Conservation (phyloP, 805 yeast genomes). For the Starmerella cellae region DNA sequence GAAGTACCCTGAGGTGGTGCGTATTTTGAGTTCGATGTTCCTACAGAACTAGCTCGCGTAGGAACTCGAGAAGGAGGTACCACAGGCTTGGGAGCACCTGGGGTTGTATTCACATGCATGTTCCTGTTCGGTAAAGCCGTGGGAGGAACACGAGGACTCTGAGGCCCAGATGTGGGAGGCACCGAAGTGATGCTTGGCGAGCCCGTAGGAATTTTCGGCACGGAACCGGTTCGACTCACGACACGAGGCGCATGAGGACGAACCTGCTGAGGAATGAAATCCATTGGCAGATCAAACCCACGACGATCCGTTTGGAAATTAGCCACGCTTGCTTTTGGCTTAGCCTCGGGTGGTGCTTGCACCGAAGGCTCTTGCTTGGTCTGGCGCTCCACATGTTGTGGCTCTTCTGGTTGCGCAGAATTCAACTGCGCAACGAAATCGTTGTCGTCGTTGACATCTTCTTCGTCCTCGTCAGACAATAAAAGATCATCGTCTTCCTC, state of each 20-base stretch:
- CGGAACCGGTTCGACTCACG: constrained; percentile 7
- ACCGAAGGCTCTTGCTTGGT: too few species aligned
- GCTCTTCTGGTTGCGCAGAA: neutral
- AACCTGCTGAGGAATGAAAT: constrained; percentile 22
- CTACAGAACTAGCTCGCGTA: neutral
- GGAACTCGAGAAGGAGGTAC: constrained; percentile 2
- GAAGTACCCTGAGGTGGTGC: too few species aligned
- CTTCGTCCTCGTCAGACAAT: constrained; percentile 23
- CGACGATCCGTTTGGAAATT: constrained; percentile 20
- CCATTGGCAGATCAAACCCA: constrained; percentile 28
- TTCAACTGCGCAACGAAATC: constrained; percentile 1
- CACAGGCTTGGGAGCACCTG: neutral
- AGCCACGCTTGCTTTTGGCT: constrained; percentile 17
- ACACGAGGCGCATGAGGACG: constrained; percentile 17
- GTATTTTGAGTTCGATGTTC: too few species aligned
- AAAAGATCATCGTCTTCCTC: constrained; percentile 28
- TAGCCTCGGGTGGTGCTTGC: too few species aligned
- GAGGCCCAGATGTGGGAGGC: neutral
- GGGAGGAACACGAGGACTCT: neutral
- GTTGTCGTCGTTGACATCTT: constrained; percentile 10
- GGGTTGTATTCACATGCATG: too few species aligned
- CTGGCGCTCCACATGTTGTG: too few species aligned
- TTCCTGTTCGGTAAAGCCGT: too few species aligned
- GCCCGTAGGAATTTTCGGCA: too few species aligned
- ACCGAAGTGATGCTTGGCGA: neutral